Conservation (phyloP, 202 grass and related monocot genomes). For the Tripidium arundinaceum region DNA sequence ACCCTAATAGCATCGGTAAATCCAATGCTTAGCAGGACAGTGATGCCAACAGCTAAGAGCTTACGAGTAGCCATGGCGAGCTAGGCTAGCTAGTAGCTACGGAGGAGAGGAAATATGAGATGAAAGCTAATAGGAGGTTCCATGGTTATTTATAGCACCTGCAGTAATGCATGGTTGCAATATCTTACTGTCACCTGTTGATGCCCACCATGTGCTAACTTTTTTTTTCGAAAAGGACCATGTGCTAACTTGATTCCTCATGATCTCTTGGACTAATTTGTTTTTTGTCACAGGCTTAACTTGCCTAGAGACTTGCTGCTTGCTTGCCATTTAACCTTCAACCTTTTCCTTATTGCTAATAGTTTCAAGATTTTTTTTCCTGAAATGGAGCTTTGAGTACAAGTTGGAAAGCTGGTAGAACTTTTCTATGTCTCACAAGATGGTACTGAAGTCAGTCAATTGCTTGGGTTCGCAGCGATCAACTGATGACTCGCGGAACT, state of each 20-base stretch:
- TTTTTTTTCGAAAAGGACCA: too few species aligned
- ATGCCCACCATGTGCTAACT: background rate
- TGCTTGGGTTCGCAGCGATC: background rate
- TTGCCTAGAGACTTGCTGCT: background rate
- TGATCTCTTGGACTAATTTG: background rate
- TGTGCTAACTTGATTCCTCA: background rate
- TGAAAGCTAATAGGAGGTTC: background rate
- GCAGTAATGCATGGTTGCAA: background rate
- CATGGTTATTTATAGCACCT: conserved; percentile 3
- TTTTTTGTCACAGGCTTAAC: background rate
- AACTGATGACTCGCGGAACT: background rate
- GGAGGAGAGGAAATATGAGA: background rate
- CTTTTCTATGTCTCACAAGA: background rate
- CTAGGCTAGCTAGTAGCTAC: background rate
- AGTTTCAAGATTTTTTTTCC: background rate
- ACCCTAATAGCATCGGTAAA: conserved; percentile 21
- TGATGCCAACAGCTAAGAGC: background rate
- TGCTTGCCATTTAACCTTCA: background rate
- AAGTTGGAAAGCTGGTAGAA: background rate
- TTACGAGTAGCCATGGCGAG: background rate
- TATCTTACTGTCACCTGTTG: background rate
- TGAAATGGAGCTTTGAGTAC: background rate
- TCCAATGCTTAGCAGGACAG: conserved; percentile 8
- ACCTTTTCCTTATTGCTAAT: background rate
- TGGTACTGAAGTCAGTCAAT: background rate